Base-by-base conservation (phyloP, 306 rosid genomes). In the Sechiopsis laciniata region DNA sequence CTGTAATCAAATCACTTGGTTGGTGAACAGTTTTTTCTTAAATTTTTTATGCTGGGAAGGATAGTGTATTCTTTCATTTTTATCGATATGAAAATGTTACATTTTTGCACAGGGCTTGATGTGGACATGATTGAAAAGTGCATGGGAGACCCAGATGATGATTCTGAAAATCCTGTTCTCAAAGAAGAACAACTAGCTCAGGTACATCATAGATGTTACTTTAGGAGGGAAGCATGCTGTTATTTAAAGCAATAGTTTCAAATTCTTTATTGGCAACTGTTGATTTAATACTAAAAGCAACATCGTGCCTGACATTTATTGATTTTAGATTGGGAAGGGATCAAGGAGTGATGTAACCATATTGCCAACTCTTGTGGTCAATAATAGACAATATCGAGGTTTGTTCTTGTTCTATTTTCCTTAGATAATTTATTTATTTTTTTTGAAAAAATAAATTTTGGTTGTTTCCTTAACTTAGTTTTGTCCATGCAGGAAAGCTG, bases 151-250 rank as follows among this genome's bases (percentile, higher is more conserved):
- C 76, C 90, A 64, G 58, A 66, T 66, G 94, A 89, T 3, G 95
- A 94, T 78, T 84, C 96, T 45, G 98, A 88, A 53, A 86, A 94
- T 82, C 79, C 87, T 57, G 85, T 94, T 75, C 83, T 94, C 78
- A 88, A 94, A 81, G 91, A 90, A 89, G 98, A 94, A 88, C 98
- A 94, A 88, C 96, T 87, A 71, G 97, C 96, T 52, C 98, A 94
- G 74, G 98, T 93, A 73, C 14, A 19, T 73, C 48, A 42, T 42
- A 9, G 2, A 42, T 9, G 12, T 32, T 71, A 7, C 61, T 71
- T 71, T 8, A 46, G 17, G 17, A 55, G 8, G 57, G 35, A 13
- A 52, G 71, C 32, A 54, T 26, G 1, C 35, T 46, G 3, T 9
- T 46, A 7, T 8, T 50, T 12, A 69, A 52, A 40, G 3, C 20